Evolutionary conservation across 495 filamentous ascomycete genomes (phyloP), one percentile per base, ranked within the genome.

Genomic region (Talaromyces stipitatus): DNA sequence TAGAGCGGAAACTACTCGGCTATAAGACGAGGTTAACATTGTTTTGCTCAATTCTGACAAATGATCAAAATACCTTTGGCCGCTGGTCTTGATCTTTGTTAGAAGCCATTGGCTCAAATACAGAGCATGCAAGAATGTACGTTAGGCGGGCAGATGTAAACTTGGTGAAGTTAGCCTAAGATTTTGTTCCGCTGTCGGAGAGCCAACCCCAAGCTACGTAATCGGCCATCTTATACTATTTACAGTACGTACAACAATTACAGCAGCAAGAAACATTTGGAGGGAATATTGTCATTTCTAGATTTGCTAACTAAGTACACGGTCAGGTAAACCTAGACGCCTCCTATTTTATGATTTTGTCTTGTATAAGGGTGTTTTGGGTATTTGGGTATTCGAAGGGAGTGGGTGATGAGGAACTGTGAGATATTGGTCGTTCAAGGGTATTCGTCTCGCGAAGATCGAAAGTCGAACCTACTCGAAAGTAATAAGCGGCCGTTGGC

Each of bases 1-100:
- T 88, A 55, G 90, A 95, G 59, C 92, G 85, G 64, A 95, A 67
- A 48, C 85, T 79, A 67, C 89, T 94, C 30, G 91, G 89, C 77
- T 91, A 53, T 91, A 51, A 54, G 50, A 28, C 22, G 38, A 58
- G 60, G 60, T 71, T 30, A 69, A 67, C 29, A 48, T 54, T 18
- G 48, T 27, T 10, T 41, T 10, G 20, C 22, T 22, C 4, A 20
- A 32, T 4, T 59, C 3, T 27, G 29, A 29, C 0, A 20, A n/a
- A 32, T n/a, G 24, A 23, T 11, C 11, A 24, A 1, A 11, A 9
- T 41, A 79, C 78, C 74, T 80, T 81, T 22, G 66, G 62, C 58
- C 67, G 75, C 20, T 69, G 68, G 32, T 79, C 76, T 47, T 64
- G 70, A 52, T 62, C 70, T 54, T 59, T 26, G 45, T 23, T 48